These are phyloP conservation scores for Eutypella sp. DNA, from an alignment of 2,329 filamentous ascomycete genomes.

Conservation along the genomic window DNA sequence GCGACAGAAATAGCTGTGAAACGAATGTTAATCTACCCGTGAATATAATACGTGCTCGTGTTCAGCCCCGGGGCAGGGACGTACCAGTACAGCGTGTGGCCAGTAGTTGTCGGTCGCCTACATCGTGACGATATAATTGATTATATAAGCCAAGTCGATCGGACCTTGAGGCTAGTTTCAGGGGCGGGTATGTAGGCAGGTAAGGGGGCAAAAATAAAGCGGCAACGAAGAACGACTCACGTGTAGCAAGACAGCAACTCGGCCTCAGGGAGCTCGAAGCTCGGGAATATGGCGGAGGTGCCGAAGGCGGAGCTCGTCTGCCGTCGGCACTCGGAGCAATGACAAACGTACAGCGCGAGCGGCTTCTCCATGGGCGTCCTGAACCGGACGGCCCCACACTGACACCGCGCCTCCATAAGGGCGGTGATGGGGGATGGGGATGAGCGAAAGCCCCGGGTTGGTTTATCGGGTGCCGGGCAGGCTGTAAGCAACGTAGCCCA, in stretches of 20 bases:
- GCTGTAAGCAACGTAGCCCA: too few species aligned
- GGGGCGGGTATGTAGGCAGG: constrained; percentile 2
- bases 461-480: too few species aligned
- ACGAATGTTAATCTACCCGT: neutral
- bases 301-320: constrained; percentile 65
- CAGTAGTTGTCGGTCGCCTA: constrained; percentile 53
- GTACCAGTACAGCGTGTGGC: constrained; percentile 54
- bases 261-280: constrained; percentile 51
- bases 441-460: too few species aligned
- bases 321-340: constrained; percentile 61
- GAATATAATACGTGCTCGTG: neutral
- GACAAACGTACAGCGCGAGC: constrained; percentile 65
- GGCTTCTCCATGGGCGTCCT: constrained; percentile 56
- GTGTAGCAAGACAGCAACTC: constrained; percentile 49
- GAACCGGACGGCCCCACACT: constrained; percentile 61
- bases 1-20: constrained; percentile 62
- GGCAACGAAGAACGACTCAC: constrained; percentile 33
- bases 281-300: constrained; percentile 64
- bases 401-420: constrained; percentile 58
- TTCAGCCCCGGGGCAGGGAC: constrained; percentile 9
- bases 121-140: constrained; percentile 4
- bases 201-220: neutral
- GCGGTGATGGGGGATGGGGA: too few species aligned
- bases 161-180: too few species aligned
- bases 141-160: too few species aligned